Evolutionary conservation across 495 filamentous ascomycete species (phyloP).

Genomic region (Neurospora intermedia): DNA sequence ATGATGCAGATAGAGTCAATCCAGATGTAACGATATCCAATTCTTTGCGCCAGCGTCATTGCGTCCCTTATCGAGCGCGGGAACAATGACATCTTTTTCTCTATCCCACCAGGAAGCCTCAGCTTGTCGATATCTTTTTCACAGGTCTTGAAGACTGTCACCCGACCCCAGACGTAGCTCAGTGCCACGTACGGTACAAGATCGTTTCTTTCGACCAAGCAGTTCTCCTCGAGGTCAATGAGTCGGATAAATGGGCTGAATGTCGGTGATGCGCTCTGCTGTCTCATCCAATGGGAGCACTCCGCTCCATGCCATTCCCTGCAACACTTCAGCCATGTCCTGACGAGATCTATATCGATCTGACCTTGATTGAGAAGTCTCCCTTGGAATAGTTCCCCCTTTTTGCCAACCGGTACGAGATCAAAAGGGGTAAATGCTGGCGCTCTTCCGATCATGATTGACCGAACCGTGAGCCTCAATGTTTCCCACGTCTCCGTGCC

Average conservation of each 20-base stretch:
- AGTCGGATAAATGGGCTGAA: not conserved
- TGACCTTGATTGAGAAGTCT: not conserved
- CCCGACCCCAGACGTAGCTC: not conserved
- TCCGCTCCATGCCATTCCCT: not conserved
- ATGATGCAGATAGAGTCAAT: slow-evolving; percentile 22
- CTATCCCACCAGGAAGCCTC: not conserved
- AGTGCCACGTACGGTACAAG: not conserved
- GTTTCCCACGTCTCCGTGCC: not conserved
- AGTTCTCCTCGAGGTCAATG: not conserved
- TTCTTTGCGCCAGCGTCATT: not conserved
- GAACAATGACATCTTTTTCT: not conserved
- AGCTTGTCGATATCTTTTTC: not conserved
- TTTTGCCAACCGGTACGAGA: not conserved
- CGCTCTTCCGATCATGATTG: not conserved
- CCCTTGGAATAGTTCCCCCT: not conserved
- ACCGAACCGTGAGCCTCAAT: not conserved
- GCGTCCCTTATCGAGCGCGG: not conserved
- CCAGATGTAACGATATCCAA: slow-evolving; percentile 10
- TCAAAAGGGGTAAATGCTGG: not conserved
- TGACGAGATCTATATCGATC: not conserved
- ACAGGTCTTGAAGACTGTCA: not conserved
- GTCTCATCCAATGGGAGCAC: not conserved
- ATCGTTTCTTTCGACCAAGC: not conserved
- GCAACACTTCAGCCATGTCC: not conserved
- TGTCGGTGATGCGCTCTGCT: not conserved